phyloP scores from a whole-genome alignment of 2,329 filamentous ascomycete genomes.

The Aspergillus ibericus region DNA sequence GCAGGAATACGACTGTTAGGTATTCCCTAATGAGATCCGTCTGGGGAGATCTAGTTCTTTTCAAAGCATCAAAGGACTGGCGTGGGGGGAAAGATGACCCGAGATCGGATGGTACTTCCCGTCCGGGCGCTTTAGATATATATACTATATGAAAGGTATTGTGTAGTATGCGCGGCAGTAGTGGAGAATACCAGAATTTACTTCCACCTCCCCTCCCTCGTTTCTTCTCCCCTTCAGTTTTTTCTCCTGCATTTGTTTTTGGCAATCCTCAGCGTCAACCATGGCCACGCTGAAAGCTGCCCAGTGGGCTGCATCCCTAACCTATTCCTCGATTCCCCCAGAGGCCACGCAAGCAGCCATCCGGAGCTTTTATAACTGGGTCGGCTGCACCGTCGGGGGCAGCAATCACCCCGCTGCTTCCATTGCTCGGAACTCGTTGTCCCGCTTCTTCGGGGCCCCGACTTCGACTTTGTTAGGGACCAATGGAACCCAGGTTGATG shows the following conservation, averaged over 20 bases:
- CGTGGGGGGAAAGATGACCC: no score
- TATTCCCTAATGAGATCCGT: no score
- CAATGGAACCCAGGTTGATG: conserved; percentile 34
- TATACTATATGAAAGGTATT: not conserved
- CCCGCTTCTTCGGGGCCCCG: conserved; percentile 39
- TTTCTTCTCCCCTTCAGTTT: not conserved
- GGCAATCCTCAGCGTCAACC: not conserved
- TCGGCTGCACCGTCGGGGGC: conserved; percentile 55
- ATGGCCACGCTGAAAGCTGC: conserved; percentile 27
- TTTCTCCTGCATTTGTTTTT: not conserved
- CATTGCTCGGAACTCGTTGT: conserved; percentile 38
- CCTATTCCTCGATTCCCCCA: conserved; percentile 42
- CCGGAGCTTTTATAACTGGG: conserved; percentile 56
- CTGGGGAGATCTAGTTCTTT: no score
- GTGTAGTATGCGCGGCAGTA: not conserved
- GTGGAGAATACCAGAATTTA: not conserved
- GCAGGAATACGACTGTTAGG: no score
- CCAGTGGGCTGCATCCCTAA: conserved; percentile 48
- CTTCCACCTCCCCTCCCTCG: not conserved
- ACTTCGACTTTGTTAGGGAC: conserved; percentile 41
- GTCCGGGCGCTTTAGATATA: not conserved
- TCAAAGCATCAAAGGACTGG: no score
- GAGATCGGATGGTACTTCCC: not conserved
- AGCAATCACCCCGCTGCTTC: conserved; percentile 48
- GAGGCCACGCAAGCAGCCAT: conserved; percentile 47